Conservation (phyloP, 2,329 filamentous ascomycete genomes). For the Neofusicoccum laricinum region DNA sequence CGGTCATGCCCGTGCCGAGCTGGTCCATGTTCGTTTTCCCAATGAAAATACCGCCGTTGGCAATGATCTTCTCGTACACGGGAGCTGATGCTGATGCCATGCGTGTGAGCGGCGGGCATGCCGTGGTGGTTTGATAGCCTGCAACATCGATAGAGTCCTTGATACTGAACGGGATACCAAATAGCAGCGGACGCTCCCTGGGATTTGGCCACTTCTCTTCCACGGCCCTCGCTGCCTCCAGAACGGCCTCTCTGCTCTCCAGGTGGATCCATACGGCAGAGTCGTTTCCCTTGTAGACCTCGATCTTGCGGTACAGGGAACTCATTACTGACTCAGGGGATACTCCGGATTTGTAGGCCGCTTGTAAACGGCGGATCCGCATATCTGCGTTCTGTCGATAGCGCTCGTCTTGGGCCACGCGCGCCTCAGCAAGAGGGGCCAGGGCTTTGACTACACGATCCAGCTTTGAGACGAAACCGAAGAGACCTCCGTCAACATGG, state of each 20-base stretch:
- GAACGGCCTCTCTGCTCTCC: constrained; percentile 36
- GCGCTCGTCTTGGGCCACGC: neutral
- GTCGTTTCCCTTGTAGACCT: constrained; percentile 47
- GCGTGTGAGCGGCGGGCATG: constrained; percentile 50
- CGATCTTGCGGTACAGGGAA: constrained; percentile 46
- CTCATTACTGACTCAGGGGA: constrained; percentile 46
- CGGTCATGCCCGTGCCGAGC: constrained; percentile 60
- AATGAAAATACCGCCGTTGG: constrained; percentile 56
- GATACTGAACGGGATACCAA: constrained; percentile 55
- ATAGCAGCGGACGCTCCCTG: constrained; percentile 48
- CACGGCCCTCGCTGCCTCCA: constrained; percentile 43
- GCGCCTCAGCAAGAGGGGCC: constrained; percentile 19
- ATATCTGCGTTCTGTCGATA: constrained; percentile 37
- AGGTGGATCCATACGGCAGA: constrained; percentile 53
- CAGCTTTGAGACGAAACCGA: constrained; percentile 47
- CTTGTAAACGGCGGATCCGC: constrained; percentile 43
- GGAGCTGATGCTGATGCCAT: constrained; percentile 48
- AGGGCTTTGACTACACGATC: constrained; percentile 39
- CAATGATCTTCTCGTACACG: constrained; percentile 49
- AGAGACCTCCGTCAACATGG: constrained; percentile 51
- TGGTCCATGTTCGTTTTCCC: constrained; percentile 63
- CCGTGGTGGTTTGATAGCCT: constrained; percentile 51
- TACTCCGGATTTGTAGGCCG: constrained; percentile 44
- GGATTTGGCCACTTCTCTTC: constrained; percentile 38
- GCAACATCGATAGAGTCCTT: constrained; percentile 57